A percentile compares a stretch with the other conserved stretches of the same genome.
These are phyloP conservation scores for Phragmites australis DNA, from an alignment of 176 grass and related monocot genomes.

Conservation along the genomic window DNA sequence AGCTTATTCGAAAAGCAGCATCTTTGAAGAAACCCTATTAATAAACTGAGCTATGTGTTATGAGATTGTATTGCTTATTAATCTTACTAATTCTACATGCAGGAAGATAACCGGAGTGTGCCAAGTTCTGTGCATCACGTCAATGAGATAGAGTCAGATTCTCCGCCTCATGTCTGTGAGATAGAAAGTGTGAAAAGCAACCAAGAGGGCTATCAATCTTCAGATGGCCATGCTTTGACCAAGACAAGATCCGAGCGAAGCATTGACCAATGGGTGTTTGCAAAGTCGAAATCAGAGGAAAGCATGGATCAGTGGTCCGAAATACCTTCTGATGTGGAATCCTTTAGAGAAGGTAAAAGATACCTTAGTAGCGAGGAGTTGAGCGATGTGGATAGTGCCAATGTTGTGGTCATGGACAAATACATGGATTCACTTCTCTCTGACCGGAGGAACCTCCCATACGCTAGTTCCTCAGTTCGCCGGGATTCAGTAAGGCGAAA, in stretches of 20 bases:
- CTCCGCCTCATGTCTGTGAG: constrained; percentile 44
- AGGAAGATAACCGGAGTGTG: constrained; percentile 42
- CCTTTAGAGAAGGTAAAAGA: constrained; percentile 50
- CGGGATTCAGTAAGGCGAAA: constrained; percentile 70
- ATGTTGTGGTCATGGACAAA: constrained; percentile 77
- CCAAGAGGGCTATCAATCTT: constrained; percentile 61
- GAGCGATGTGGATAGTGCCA: constrained; percentile 50
- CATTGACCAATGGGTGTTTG: constrained; percentile 80
- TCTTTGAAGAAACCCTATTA: background rate
- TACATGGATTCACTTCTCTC: constrained; percentile 91
- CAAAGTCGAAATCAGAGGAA: constrained; percentile 77
- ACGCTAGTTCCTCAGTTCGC: constrained; percentile 57
- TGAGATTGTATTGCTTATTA: constrained; percentile 24
- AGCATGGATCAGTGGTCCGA: constrained; percentile 98
- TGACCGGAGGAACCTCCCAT: constrained; percentile 46
- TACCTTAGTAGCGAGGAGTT: constrained; percentile 55
- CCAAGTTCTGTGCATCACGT: constrained; percentile 23
- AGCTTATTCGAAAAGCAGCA: background rate
- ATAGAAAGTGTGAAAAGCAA: constrained; percentile 60
- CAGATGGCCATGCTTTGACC: constrained; percentile 37
- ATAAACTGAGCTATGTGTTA: background rate
- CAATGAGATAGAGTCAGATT: constrained; percentile 55
- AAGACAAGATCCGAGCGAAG: constrained; percentile 70
- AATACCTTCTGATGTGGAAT: constrained; percentile 72
- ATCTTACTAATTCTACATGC: constrained; percentile 26